Base-by-base conservation (phyloP, 2,329 filamentous ascomycete species). In the Alternaria viburni region DNA sequence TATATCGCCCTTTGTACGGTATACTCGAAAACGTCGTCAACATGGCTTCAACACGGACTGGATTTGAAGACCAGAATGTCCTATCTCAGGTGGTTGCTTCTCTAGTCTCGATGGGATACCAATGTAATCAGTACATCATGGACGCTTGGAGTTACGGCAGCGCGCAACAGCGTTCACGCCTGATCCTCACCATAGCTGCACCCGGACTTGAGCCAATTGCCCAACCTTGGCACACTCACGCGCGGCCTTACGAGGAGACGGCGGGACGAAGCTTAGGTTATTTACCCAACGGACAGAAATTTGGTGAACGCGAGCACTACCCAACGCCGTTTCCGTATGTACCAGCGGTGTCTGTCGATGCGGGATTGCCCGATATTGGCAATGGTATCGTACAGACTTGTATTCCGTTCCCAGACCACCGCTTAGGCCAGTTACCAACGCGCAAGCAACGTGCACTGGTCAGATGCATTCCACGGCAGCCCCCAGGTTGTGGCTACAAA, bases 21-120 rank as follows among this genome's bases (percentile, higher is more conserved):
- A 68, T 95, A 0, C 83, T 96, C 0, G 93, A 96, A 76, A 96
- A 96, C 68, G 93, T 96, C 0, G 79, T 87, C 0, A 83, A 81
- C 0, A 92, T 95, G 80, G 85, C 91, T 0, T 84, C 81, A 50
- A 82, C 73, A 23, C 80, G 81, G 17, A 81, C 77, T 17, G 71
- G 74, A 7, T 80, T 78, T 30, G 80, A 84, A 15, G 80, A 84
- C 5, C 83, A 90, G 19, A 91, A 92, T 61, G 87, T 92, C 0
- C 89, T 94, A 55, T 89, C 89, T 1, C 91, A 94, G 68, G 82
- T 96, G 0, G 83, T 96, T 10, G 91, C 90, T 65, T 85, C 89
- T 1, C 80, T 96, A 0, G 89, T 95, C 0, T 91, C 90, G 0
- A 83, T 96, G 66, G 92, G 92, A 0, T 96, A 96, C 68, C 92